Evolutionary conservation across 1,284 basidiomycete genomes (phyloP).

Genomic region (Xerocomus amazonicus): DNA sequence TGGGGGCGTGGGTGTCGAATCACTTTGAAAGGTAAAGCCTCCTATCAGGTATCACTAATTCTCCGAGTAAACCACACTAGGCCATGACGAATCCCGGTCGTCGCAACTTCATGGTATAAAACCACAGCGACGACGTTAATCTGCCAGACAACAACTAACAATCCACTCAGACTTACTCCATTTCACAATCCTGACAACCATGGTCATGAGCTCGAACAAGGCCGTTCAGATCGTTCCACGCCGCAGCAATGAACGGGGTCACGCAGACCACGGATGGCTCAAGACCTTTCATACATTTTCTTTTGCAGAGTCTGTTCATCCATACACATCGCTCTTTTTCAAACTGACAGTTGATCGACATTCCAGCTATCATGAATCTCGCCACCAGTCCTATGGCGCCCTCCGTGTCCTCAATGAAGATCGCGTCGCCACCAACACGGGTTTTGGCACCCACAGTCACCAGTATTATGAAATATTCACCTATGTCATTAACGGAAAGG

Average conservation of each 20-base stretch:
- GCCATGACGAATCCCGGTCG: not conserved
- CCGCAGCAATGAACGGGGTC: conserved; percentile 65
- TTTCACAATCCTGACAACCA: no score
- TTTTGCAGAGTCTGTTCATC: conserved; percentile 62
- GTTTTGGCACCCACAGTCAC: conserved; percentile 87
- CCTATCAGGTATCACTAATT: conserved; percentile 13
- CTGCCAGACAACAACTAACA: no score
- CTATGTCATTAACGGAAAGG: conserved; percentile 74
- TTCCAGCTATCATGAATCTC: conserved; percentile 58
- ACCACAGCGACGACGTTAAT: not conserved
- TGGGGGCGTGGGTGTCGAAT: conserved; percentile 21
- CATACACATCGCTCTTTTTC: not conserved
- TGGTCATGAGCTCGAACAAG: conserved; percentile 16
- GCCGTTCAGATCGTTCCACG: conserved; percentile 49
- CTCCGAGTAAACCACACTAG: not conserved
- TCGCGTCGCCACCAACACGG: conserved; percentile 70
- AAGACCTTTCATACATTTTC: conserved; percentile 89
- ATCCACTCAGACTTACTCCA: no score
- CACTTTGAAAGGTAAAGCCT: conserved; percentile 25
- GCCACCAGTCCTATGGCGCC: conserved; percentile 56
- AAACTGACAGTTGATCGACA: not conserved
- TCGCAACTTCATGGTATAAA: not conserved
- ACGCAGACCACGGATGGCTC: conserved; percentile 86
- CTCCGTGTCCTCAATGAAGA: conserved; percentile 89
- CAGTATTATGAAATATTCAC: conserved; percentile 90